Evolutionary conservation across 257 asterid species (phyloP), one percentile per base, ranked within the genome.

Genomic region (Lavandula angustifolia): DNA sequence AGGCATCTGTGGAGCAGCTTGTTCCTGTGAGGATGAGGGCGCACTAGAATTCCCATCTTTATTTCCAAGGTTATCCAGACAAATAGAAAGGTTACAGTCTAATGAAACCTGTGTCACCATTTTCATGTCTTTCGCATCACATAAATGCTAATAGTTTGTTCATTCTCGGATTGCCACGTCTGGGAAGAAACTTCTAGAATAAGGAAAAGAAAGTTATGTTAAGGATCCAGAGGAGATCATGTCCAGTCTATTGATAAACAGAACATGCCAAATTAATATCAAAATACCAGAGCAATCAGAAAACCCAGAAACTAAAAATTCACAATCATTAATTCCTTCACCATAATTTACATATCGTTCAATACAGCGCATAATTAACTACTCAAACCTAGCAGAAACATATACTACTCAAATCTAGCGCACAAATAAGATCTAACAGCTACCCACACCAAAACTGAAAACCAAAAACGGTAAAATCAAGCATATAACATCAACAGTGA

Each of bases 61-160:
- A 57, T 49, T 75, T 51, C 76, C 83, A 53, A 74, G 71, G 73
- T 74, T 81, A 66, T 77, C 84, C 48, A 78, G 74, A 72, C 66
- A 78, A 61, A 66, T 76, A 72, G 63, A 60, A 59, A 76, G 76
- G 77, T 74, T 83, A 73, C 70, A 48, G 50, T 75, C 91, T 63
- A 79, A 57, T 43, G 96, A 64, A 70, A 86, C 73, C 75, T 66
- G 95, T 6, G 75, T 71, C 75, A 86, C 95, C 95, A 83, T 83
- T 73, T 74, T 66, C 65, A 75, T 46, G 52, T 32, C 63, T 58
- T 75, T 62, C 18, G 70, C 77, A 75, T 78, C 76, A 72, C 62
- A 71, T 22, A 59, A 66, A 50, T n/a, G 57, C 62, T 62, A 75
- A 29, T 62, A 67, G 55, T 64, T 69, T 72, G 31, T 47, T 53